phyloP scores from a whole-genome alignment of 2,329 filamentous ascomycete genomes.

The Penicillium capsulatum region DNA sequence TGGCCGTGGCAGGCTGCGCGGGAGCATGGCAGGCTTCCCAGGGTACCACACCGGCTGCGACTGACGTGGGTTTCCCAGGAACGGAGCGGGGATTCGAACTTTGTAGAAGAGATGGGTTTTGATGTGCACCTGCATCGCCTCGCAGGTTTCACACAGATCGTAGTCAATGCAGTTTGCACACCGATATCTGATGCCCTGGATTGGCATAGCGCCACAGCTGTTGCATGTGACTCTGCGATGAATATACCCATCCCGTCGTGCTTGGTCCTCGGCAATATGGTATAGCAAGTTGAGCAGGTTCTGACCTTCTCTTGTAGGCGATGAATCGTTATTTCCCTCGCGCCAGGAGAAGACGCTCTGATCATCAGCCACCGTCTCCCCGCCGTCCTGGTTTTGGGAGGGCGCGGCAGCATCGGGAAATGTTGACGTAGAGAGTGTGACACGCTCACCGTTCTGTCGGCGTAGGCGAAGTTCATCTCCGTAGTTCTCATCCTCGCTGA shows the following conservation, averaged over 20 bases:
- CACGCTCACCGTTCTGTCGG: slow-evolving; percentile 38
- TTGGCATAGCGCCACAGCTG: slow-evolving; percentile 79
- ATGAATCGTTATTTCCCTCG: slow-evolving; percentile 41
- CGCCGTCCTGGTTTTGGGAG: slow-evolving; percentile 28
- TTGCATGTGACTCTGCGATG: slow-evolving; percentile 93
- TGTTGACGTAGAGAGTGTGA: slow-evolving; percentile 34
- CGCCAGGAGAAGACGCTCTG: slow-evolving; percentile 46
- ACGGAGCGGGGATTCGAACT: slow-evolving; percentile 81
- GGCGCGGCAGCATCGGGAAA: slow-evolving; percentile 29
- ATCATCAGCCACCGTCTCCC: slow-evolving; percentile 39
- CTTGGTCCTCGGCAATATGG: slow-evolving; percentile 89
- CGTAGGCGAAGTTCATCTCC: slow-evolving; percentile 38
- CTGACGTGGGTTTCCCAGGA: slow-evolving; percentile 71
- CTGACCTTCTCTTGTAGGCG: slow-evolving; percentile 56
- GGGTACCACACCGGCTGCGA: slow-evolving; percentile 83
- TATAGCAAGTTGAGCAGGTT: slow-evolving; percentile 83
- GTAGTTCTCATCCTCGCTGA: slow-evolving; percentile 39
- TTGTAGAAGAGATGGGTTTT: slow-evolving; percentile 98
- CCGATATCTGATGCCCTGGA: slow-evolving; percentile 85
- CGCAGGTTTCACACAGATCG: slow-evolving; percentile 91
- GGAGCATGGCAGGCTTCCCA: slow-evolving; percentile 71
- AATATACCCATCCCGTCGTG: slow-evolving; percentile 79
- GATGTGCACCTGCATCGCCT: slow-evolving; percentile 65
- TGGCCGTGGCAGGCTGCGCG: slow-evolving; percentile 61
- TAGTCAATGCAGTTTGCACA: slow-evolving; percentile 96